phyloP scores from a whole-genome alignment of 768 basidiomycete genomes.

The Termitomyces sp. region DNA sequence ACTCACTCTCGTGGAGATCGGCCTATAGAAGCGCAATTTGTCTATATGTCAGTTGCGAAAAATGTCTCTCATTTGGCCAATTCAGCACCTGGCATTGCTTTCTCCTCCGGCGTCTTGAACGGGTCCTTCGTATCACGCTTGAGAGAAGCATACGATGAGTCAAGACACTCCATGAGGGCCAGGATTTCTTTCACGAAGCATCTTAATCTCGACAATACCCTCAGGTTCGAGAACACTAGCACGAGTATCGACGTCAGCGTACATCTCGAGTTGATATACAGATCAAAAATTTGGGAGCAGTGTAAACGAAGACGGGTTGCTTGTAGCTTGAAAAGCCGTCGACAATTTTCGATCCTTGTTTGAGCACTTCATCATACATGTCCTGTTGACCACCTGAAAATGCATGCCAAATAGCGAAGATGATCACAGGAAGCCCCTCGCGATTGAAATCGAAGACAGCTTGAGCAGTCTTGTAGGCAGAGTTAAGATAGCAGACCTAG shows the following conservation, averaged over 20 bases:
- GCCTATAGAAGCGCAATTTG: slow-evolving; percentile 92
- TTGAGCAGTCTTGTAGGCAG: slow-evolving; percentile 98
- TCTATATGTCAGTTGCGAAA: slow-evolving; percentile 84
- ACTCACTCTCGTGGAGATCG: slow-evolving; percentile 89
- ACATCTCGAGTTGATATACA: slow-evolving; percentile 98
- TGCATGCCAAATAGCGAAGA: slow-evolving; percentile 99
- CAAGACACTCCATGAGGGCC: slow-evolving; percentile 89
- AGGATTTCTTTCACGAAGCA: slow-evolving; percentile 92
- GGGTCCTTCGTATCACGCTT: slow-evolving; percentile 79
- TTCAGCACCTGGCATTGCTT: slow-evolving; percentile 61
- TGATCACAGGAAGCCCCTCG: slow-evolving; percentile 93
- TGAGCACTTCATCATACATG: slow-evolving; percentile 97
- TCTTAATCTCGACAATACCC: slow-evolving; percentile 96
- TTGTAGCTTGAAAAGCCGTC: slow-evolving; percentile 97
- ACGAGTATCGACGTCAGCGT: slow-evolving; percentile 91
- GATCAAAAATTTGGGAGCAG: slow-evolving; percentile 98
- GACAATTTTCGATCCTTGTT: slow-evolving; percentile 98
- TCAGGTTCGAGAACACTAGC: slow-evolving; percentile 97
- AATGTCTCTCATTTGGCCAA: slow-evolving; percentile 75
- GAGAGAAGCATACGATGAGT: slow-evolving; percentile 74
- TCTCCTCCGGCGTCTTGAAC: slow-evolving; percentile 71
- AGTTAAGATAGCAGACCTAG: slow-evolving; percentile 99
- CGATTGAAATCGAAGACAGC: slow-evolving; percentile 99
- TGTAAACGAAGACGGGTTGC: slow-evolving; percentile 97
- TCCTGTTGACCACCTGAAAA: slow-evolving; percentile 99